A percentile compares a stretch with the other conserved stretches of the same genome.
These are phyloP conservation scores for Trichoderma breve DNA, from an alignment of 2,329 filamentous ascomycete genomes.

Conservation along the genomic window DNA sequence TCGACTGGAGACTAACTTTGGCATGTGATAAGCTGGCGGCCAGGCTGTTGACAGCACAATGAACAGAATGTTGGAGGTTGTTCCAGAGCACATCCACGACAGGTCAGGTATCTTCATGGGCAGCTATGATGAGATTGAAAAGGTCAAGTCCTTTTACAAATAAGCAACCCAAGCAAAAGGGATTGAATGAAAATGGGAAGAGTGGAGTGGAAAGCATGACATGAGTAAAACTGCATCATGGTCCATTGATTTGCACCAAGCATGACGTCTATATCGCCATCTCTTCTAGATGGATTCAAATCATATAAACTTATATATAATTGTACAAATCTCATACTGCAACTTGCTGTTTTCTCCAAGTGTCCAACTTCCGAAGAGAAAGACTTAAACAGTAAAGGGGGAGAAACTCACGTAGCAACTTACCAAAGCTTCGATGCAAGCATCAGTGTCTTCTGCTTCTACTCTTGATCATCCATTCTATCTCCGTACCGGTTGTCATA, in stretches of 20 bases:
- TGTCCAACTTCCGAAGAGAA: neutral
- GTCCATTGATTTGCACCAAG: neutral
- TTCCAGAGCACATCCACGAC: constrained; percentile 92
- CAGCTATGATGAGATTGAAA: constrained; percentile 91
- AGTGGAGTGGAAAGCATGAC: neutral
- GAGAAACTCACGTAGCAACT: neutral
- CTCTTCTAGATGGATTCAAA: neutral
- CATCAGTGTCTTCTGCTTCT: constrained; percentile 66
- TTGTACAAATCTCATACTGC: neutral
- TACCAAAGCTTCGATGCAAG: constrained; percentile 51
- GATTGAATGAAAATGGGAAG: neutral
- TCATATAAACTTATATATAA: constrained; percentile 5
- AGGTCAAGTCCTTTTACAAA: constrained; percentile 79
- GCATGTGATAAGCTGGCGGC: constrained; percentile 70
- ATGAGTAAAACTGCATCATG: neutral
- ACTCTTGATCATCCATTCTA: constrained; percentile 63
- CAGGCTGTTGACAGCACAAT: constrained; percentile 90
- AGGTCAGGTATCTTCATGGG: constrained; percentile 94
- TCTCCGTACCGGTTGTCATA: constrained; percentile 65
- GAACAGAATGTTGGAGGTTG: constrained; percentile 83
- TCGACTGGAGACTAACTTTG: constrained; percentile 29
- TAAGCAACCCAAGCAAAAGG: constrained; percentile 16
- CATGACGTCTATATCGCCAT: neutral
- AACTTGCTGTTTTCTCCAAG: neutral
- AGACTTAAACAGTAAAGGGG: no score